A percentile compares a stretch with the other conserved stretches of the same genome.
Conservation (phyloP, 495 filamentous ascomycete genomes). For the Filosporella fistucella region DNA sequence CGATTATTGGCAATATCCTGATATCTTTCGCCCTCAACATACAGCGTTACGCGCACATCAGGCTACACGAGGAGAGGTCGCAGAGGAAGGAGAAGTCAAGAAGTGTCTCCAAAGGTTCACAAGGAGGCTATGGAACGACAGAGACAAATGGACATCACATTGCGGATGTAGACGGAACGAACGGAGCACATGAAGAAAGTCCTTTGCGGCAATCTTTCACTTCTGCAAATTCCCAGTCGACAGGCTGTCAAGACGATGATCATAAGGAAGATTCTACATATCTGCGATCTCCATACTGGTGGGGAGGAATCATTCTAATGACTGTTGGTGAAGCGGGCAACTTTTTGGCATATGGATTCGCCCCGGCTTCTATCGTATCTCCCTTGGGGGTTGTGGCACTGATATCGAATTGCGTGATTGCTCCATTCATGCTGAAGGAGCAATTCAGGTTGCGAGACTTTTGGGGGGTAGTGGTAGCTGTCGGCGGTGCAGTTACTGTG, state of each 20-base stretch:
- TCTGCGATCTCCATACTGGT: constrained; percentile 91
- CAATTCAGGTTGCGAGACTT: constrained; percentile 79
- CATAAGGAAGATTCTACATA: constrained; percentile 40
- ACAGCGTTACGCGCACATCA: constrained; percentile 91
- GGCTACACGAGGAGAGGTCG: constrained; percentile 54
- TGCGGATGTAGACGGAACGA: constrained; percentile 14
- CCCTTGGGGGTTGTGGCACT: constrained; percentile 92
- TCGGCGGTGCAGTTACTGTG: constrained; percentile 85
- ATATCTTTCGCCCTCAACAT: constrained; percentile 95
- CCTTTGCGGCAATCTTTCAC: constrained; percentile 42
- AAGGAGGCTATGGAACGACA: constrained; percentile 31
- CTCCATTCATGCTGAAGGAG: constrained; percentile 89
- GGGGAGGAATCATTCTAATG: constrained; percentile 88
- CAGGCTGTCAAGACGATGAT: constrained; percentile 27
- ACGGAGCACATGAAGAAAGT: constrained; percentile 35
- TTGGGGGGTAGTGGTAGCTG: constrained; percentile 79
- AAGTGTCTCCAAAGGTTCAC: constrained; percentile 27
- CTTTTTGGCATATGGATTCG: constrained; percentile 96
- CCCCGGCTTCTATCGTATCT: constrained; percentile 97
- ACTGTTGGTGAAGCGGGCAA: constrained; percentile 91
- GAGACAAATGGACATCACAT: constrained; percentile 16
- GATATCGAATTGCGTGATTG: constrained; percentile 94
- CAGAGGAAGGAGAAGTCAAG: constrained; percentile 33
- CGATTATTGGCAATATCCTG: constrained; percentile 84
- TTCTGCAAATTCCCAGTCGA: constrained; percentile 36